These are phyloP conservation scores for Theileria sp. DNA, from an alignment of 169 alveolate genomes.

Conservation along the genomic window DNA sequence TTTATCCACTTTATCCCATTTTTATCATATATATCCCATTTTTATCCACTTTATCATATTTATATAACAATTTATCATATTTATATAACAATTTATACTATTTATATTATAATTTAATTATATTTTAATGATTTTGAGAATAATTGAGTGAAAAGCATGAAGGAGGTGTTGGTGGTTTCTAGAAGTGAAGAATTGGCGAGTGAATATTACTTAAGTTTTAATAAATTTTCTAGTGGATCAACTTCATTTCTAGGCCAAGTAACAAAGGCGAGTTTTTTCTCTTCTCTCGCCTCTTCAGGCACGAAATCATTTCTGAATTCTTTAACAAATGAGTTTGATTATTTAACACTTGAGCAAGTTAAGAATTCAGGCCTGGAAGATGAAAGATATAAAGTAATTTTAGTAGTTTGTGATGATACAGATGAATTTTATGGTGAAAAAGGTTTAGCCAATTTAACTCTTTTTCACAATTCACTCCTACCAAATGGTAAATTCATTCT, in stretches of 20 bases:
- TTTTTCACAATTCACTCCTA: conserved; percentile 30
- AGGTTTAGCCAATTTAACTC: conserved; percentile 26
- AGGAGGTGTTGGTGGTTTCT: background rate
- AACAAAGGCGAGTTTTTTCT: background rate
- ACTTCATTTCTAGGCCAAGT: background rate
- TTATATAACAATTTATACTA: too few relatives aligned
- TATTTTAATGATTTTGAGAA: too few relatives aligned
- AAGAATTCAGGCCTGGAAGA: background rate
- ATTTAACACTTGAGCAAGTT: conserved; percentile 1
- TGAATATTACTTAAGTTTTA: background rate
- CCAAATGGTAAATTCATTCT: conserved; percentile 43
- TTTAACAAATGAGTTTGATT: conserved; percentile 5
- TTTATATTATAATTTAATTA: too few relatives aligned
- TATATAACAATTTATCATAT: too few relatives aligned
- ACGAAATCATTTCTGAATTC: background rate
- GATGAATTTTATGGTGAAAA: conserved; percentile 36
- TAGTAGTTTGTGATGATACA: conserved; percentile 20
- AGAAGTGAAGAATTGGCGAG: background rate
- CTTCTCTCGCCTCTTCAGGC: background rate
- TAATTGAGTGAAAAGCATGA: background rate
- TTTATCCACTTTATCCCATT: too few relatives aligned
- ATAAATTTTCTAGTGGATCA: background rate
- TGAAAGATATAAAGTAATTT: conserved; percentile 19
- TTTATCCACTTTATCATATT: background rate
- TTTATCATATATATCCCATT: too few relatives aligned